Base-by-base conservation (phyloP, 805 yeast genomes). In the Yamadazyma philogaea region DNA sequence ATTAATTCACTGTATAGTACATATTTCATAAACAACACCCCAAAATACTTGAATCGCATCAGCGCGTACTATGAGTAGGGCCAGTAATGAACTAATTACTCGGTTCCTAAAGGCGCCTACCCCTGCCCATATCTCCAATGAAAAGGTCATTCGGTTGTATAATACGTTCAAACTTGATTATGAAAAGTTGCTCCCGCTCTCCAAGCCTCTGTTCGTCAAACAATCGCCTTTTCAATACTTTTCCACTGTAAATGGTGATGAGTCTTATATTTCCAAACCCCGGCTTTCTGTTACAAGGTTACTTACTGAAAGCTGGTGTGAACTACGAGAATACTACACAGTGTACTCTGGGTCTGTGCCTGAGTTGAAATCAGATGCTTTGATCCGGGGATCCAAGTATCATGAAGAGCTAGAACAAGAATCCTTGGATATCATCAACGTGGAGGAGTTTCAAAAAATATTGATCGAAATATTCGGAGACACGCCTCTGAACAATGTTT, bases 261-360 rank as follows among this genome's bases (percentile, higher is more conserved):
- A 18, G 1, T 60, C 68, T 11, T 58, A 57, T 33, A 28, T 56
- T 0, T 20, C 28, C 1, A 36, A 39, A 12, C 70, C 70, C 14
- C 54, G 84, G 31, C 55, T 81, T 12, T 74, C 81, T 1, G 88
- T 84, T 3, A 82, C 90, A 0, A 74, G 70, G 42, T 56, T 85
- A 7, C 59, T 82, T 8, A 76, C 83, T 0, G 68, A 74, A 24
- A 60, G 71, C 12, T 84, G 88, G 86, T 85, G 93, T 64, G 91
- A 85, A 57, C 60, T 84, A 35, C 63, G 79, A 31, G 69, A 64
- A 15, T 69, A 74, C 45, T 84, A 78, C 54, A 68, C 71, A 18
- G 54, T 79, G 0, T 84, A 75, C 50, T 63, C 81, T 0, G 70
- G 71, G 16, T 62, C 72, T 5, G 60, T 50, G 14, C 6, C 24